Conservation (phyloP, 371 early-diverging fungal species). For the Mortierella sp. region DNA sequence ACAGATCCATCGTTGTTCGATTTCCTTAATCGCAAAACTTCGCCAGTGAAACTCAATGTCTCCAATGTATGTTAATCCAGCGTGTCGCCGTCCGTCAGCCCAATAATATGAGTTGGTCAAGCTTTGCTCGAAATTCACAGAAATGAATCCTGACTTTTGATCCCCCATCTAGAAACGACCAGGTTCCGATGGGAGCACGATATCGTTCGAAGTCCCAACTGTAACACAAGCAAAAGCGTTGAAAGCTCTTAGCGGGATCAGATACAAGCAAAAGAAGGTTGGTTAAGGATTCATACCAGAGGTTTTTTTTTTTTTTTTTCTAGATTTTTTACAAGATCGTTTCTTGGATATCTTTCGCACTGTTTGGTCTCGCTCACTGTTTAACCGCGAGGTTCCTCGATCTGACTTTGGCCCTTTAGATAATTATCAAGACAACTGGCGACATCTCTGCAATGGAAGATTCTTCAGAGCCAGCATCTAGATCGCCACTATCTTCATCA, state of each 20-base stretch:
- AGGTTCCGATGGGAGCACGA: slow-evolving; percentile 7
- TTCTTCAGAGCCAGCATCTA: neutral
- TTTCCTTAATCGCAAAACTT: slow-evolving; percentile 19
- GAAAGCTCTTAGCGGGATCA: slow-evolving; percentile 15
- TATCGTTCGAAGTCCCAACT: slow-evolving; percentile 29
- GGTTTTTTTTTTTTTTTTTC: too few species aligned
- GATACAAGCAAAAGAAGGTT: slow-evolving; percentile 30
- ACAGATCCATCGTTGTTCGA: slow-evolving; percentile 19
- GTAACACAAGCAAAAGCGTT: slow-evolving; percentile 20
- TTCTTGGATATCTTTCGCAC: too few species aligned
- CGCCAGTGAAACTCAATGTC: slow-evolving; percentile 17
- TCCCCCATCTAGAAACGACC: slow-evolving; percentile 14
- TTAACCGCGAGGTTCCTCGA: neutral
- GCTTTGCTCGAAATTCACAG: neutral
- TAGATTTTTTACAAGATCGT: too few species aligned
- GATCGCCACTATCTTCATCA: neutral
- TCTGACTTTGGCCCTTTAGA: neutral
- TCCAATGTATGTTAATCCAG: slow-evolving; percentile 13
- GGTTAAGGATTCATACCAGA: neutral
- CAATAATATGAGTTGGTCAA: slow-evolving; percentile 11
- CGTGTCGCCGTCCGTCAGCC: neutral
- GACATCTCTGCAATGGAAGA: slow-evolving; percentile 15
- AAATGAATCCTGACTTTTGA: neutral
- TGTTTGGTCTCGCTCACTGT: too few species aligned
- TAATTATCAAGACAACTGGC: slow-evolving; percentile 24